These are phyloP conservation scores for Cucurbita maxima DNA, from an alignment of 306 rosid species.

Conservation along the genomic window DNA sequence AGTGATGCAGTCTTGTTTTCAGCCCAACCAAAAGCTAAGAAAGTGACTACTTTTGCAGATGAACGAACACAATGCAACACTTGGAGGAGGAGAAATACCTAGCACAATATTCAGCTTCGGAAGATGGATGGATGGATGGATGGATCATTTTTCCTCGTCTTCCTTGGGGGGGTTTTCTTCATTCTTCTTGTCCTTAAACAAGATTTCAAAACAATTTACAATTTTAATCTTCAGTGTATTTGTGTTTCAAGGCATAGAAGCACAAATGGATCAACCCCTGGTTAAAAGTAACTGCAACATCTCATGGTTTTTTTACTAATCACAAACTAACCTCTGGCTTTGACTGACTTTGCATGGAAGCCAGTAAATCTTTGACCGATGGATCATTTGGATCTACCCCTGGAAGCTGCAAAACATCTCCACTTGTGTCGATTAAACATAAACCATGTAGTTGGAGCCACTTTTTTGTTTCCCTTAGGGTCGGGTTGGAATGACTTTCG, in stretches of 20 bases:
- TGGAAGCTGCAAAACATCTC: conserved; percentile 62
- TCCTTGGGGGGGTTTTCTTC: conserved; percentile 59
- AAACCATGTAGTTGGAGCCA: neutral
- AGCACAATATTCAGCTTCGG: neutral
- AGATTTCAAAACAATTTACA: neutral
- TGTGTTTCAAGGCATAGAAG: neutral
- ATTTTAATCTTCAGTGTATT: neutral
- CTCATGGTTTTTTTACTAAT: neutral
- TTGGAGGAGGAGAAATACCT: neutral
- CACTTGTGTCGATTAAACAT: neutral
- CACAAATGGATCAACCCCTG: neutral
- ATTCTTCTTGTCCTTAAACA: conserved; percentile 53
- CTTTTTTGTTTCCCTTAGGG: neutral
- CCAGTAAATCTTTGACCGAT: conserved; percentile 85
- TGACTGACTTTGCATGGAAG: conserved; percentile 86
- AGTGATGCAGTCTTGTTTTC: neutral
- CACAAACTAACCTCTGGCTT: conserved; percentile 34
- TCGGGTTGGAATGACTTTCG: neutral
- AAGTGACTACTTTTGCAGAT: neutral
- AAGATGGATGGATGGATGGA: neutral
- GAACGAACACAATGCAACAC: neutral
- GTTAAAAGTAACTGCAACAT: neutral
- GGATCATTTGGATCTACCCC: conserved; percentile 98
- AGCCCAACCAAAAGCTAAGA: neutral
- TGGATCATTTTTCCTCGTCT: conserved; percentile 37